These are phyloP conservation scores for Apophysomyces variabilis DNA, from an alignment of 371 early-diverging fungal genomes.

Conservation along the genomic window DNA sequence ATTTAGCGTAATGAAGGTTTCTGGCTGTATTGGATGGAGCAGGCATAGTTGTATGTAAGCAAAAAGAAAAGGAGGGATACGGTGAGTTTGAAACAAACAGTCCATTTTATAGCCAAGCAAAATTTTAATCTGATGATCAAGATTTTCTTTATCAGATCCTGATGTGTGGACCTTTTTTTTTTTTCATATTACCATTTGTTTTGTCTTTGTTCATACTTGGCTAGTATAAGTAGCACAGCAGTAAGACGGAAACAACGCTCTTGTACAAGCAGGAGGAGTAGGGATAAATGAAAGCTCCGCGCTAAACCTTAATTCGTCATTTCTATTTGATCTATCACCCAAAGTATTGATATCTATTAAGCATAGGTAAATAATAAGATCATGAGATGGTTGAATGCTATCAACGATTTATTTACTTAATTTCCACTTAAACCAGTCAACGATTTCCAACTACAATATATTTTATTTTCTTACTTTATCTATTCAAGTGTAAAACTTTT, in stretches of 20 bases:
- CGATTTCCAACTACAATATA: no score
- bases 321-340: background rate
- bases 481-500: no score
- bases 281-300: conserved; percentile 1
- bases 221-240: background rate
- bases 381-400: background rate
- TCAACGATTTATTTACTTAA: background rate
- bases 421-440: no score
- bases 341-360: background rate
- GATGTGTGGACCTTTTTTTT: background rate
- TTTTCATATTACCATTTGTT: background rate
- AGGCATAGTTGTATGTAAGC: conserved; percentile 21
- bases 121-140: conserved; percentile 9
- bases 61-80: conserved; percentile 8
- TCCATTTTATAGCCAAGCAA: background rate
- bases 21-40: conserved; percentile 22
- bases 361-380: background rate
- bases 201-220: background rate
- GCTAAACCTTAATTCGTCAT: background rate
- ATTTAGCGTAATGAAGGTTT: conserved; percentile 46
- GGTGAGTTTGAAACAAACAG: background rate
- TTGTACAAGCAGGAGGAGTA: background rate
- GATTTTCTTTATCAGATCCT: conserved; percentile 5
- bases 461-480: no score
- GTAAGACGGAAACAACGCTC: conserved; percentile 3